These are phyloP conservation scores for Phytophthora sp. DNA, from an alignment of 352 stramenopile species.

Conservation along the genomic window DNA sequence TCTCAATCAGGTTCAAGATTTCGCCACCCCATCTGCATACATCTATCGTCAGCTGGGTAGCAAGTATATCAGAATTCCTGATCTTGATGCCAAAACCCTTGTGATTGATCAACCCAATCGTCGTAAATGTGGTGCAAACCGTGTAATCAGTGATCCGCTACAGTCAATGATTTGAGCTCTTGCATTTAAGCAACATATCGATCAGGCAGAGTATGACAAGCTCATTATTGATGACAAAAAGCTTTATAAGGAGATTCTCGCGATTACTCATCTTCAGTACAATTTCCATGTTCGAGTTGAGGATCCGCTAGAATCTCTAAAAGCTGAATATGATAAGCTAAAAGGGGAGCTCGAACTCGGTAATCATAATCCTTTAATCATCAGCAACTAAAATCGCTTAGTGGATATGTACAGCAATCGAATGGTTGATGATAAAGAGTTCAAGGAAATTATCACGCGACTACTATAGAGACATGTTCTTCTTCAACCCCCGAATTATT, in stretches of 20 bases:
- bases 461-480: slow-evolving; percentile 21
- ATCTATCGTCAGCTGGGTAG: slow-evolving; percentile 1
- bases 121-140: slow-evolving; percentile 6
- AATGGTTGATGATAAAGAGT: slow-evolving; percentile 15
- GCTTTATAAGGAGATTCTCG: slow-evolving; percentile 6
- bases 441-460: slow-evolving; percentile 15
- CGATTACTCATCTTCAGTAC: slow-evolving; percentile 4
- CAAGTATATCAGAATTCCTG: slow-evolving; percentile 5
- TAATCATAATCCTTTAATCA: slow-evolving; percentile 9
- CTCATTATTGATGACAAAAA: slow-evolving; percentile 15
- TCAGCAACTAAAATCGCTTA: slow-evolving; percentile 4
- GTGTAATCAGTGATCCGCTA: neutral
- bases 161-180: slow-evolving; percentile 7
- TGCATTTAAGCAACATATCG: slow-evolving; percentile 1
- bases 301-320: slow-evolving; percentile 4
- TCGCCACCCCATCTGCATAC: slow-evolving; percentile 9
- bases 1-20: slow-evolving; percentile 16
- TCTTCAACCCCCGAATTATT: too few relatives aligned
- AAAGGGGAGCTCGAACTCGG: slow-evolving; percentile 9
- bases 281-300: neutral
- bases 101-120: slow-evolving; percentile 16
- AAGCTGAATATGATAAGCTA: slow-evolving; percentile 11
- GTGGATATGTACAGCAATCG: slow-evolving; percentile 22
- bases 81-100: slow-evolving; percentile 3
- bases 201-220: slow-evolving; percentile 12